These are phyloP conservation scores for Umbelopsis ramanniana DNA, from an alignment of 192 early-diverging fungal genomes.

Conservation along the genomic window DNA sequence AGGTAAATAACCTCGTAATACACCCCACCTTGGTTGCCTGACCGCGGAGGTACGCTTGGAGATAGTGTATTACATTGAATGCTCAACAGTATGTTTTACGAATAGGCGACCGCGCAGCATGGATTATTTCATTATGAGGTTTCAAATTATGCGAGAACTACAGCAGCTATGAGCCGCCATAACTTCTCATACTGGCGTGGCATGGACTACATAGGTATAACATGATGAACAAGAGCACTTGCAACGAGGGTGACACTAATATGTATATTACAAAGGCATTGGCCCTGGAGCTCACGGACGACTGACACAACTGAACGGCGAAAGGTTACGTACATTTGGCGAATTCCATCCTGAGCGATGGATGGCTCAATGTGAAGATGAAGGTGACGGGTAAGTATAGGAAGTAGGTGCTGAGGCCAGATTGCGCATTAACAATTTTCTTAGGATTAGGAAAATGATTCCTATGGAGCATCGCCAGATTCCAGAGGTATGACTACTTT, in stretches of 20 bases:
- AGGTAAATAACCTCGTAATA: constrained; percentile 27
- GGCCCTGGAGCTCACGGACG: constrained; percentile 63
- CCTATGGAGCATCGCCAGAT: constrained; percentile 26
- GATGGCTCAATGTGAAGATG: constrained; percentile 49
- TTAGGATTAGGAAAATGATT: constrained; percentile 22
- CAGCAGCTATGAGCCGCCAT: constrained; percentile 49
- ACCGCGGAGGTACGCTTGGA: no score
- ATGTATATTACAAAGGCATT: constrained; percentile 38
- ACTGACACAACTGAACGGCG: constrained; percentile 32
- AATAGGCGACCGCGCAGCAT: constrained; percentile 37
- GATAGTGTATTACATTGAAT: background rate
- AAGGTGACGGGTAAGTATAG: constrained; percentile 48
- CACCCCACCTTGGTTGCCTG: no score
- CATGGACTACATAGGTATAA: constrained; percentile 57
- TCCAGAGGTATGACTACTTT: constrained; percentile 25
- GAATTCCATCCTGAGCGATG: constrained; percentile 57
- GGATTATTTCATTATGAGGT: constrained; percentile 62
- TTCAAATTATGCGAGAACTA: constrained; percentile 52
- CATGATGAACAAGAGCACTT: background rate
- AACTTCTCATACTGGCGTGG: constrained; percentile 62
- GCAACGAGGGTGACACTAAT: background rate
- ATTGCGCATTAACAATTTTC: background rate
- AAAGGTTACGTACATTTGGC: constrained; percentile 47
- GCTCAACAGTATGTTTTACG: background rate
- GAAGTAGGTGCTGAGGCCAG: background rate